Base-by-base conservation (phyloP, 1,284 basidiomycete genomes). In the Irpex rosettiformis region DNA sequence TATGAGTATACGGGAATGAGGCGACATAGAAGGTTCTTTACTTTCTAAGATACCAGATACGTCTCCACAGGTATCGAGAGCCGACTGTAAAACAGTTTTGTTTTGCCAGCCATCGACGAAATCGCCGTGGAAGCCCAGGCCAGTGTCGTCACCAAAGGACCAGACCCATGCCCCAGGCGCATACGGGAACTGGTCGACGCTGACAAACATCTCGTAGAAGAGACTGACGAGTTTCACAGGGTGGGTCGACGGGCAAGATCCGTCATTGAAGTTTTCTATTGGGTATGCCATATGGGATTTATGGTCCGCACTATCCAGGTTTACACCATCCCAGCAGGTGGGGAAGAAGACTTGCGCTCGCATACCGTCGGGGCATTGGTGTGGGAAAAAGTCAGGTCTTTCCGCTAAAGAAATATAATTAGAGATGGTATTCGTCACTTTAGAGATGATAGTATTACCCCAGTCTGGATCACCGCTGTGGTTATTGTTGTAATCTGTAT, bases 271-370 rank as follows among this genome's bases (percentile, higher is more conserved):
- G 28, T 54, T 27, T 30, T 62, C 29, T 22, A 62, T 42, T 21
- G 61, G 61, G 33, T 62, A 60, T 27, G 59, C 43, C 58, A 81
- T 77, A 62, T 81, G 79, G 10, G 76, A 78, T 66, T 77, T 77
- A 68, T 81, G 79, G 64, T 80, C 75, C 1, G 70, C 42, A 13
- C 75, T 78, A 63, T 80, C 77, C 47, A 67, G 48, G 62, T 78
- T 76, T 67, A 55, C 53, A 22, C 70, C 70, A 57, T 77, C 72
- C 75, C 75, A 77, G 64, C 75, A 77, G 43, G 65, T 65, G 13
- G 61, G 61, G 58, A 62, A 62, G 55, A 62, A 62, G 49, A 62
- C 47, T 27, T 62, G 61, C 4, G 61, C 61, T 21, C 61, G 58
- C 58, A 62, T 56, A 5, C n/a, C 61, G 43, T 54, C 55, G 3